A percentile compares a stretch with the other conserved stretches of the same genome.
These are phyloP conservation scores for Metarhizium album DNA, from an alignment of 2,329 filamentous ascomycete genomes.

Conservation along the genomic window DNA sequence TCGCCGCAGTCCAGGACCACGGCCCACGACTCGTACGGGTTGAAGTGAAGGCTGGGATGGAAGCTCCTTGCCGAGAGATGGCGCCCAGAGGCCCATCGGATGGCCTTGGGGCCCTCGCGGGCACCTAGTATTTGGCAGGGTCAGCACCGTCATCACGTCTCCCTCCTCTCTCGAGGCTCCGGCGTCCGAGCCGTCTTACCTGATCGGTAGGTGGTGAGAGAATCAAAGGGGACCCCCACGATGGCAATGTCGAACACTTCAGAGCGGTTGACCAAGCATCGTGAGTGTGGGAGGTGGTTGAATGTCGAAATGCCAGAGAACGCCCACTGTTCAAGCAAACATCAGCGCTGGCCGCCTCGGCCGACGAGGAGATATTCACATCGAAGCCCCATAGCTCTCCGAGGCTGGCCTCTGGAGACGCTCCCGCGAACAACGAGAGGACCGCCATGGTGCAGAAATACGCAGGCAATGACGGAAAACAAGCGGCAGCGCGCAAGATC, in stretches of 20 bases:
- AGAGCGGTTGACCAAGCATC: constrained; percentile 59
- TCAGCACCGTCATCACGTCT: no score
- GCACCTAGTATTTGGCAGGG: constrained; percentile 61
- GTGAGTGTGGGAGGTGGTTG: constrained; percentile 65
- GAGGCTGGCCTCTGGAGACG: no score
- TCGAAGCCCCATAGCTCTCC: no score
- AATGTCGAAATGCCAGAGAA: constrained; percentile 86
- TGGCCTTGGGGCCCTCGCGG: no score
- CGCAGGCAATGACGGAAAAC: no score
- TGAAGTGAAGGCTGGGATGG: constrained; percentile 58
- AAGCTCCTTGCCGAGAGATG: constrained; percentile 65
- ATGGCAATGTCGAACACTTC: constrained; percentile 79
- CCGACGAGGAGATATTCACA: no score
- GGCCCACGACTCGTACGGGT: constrained; percentile 68
- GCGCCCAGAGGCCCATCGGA: neutral
- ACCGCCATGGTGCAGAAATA: no score
- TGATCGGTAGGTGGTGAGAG: constrained; percentile 74
- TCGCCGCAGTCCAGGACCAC: constrained; percentile 75
- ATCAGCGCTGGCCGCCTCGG: no score
- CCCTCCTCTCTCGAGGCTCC: no score
- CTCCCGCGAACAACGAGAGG: no score
- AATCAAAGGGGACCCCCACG: constrained; percentile 78
- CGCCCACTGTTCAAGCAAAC: no score
- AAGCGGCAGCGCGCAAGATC: no score
- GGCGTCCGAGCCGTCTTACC: constrained; percentile 76